Evolutionary conservation across 371 early-diverging fungal species (phyloP).

Genomic region (Zychaea mexicana): DNA sequence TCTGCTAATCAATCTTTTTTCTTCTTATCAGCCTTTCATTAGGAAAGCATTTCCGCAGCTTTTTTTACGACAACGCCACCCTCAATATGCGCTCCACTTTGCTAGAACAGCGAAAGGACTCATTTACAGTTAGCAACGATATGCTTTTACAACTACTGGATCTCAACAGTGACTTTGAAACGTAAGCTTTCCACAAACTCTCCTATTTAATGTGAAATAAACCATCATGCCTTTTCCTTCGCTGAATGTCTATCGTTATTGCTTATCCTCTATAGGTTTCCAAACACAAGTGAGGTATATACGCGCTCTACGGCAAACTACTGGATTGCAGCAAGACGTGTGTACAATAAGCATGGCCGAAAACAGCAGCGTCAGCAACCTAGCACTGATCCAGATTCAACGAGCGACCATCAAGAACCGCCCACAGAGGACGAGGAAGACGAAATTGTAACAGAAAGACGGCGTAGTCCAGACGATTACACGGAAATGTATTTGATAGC

Average conservation of each 20-base stretch:
- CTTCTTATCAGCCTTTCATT: conserved; percentile 20
- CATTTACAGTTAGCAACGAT: conserved; percentile 36
- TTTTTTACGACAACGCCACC: conserved; percentile 47
- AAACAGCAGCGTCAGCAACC: neutral
- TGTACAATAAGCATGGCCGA: conserved; percentile 28
- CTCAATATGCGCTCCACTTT: conserved; percentile 43
- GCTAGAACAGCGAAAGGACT: conserved; percentile 23
- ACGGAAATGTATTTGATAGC: conserved; percentile 64
- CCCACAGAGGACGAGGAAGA: conserved; percentile 17
- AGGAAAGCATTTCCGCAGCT: conserved; percentile 42
- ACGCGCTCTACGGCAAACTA: conserved; percentile 62
- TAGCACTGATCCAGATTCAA: neutral
- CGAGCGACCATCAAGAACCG: conserved; percentile 18
- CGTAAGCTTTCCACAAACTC: conserved; percentile 14
- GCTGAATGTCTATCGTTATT: neutral
- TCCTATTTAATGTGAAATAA: neutral
- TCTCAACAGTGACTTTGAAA: conserved; percentile 58
- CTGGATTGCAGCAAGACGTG: conserved; percentile 63
- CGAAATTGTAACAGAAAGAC: neutral
- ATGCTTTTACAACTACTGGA: conserved; percentile 53
- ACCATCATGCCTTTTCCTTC: neutral
- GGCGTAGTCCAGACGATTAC: conserved; percentile 23
- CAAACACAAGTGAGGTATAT: conserved; percentile 57
- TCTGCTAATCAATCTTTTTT: neutral
- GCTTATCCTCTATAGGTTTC: conserved; percentile 22